Conservation (phyloP, 148 eudicot species). For the Dysphania ambrosioides region DNA sequence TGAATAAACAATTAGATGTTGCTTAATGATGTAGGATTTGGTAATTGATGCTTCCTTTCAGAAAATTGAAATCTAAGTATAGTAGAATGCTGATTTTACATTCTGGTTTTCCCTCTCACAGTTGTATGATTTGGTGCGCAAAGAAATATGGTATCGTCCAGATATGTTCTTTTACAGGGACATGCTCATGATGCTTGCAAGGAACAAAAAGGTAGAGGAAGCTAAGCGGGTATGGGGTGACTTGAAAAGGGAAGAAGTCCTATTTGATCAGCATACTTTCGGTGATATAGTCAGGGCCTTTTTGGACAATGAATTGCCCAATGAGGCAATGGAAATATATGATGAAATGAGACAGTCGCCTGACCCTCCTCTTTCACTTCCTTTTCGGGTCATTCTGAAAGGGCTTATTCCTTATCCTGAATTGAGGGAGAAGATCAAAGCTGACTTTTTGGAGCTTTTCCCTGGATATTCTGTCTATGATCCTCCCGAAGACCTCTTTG, state of each 20-base stretch:
- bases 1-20: not conserved
- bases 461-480: conserved; percentile 71
- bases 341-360: conserved; percentile 90
- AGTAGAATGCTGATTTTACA: not conserved
- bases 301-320: conserved; percentile 62
- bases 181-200: conserved; percentile 92
- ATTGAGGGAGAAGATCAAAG: conserved; percentile 86
- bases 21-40: not conserved
- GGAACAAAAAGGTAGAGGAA: conserved; percentile 76
- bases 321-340: conserved; percentile 78
- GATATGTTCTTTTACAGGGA: conserved; percentile 98
- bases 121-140: conserved; percentile 85
- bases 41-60: not conserved
- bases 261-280: conserved; percentile 91
- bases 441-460: conserved; percentile 81
- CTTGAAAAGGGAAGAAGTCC: conserved; percentile 64
- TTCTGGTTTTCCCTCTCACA: conserved; percentile 24
- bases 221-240: conserved; percentile 71
- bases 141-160: conserved; percentile 97
- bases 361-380: conserved; percentile 77
- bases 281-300: conserved; percentile 88
- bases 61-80: not conserved
- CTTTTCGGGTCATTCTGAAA: conserved; percentile 84
- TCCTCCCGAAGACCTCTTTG: conserved; percentile 80
- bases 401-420: conserved; percentile 87